Evolutionary conservation across 202 grass and related monocot species (phyloP), one percentile per base, ranked within the genome.

Genomic region (Zoysia matrella): DNA sequence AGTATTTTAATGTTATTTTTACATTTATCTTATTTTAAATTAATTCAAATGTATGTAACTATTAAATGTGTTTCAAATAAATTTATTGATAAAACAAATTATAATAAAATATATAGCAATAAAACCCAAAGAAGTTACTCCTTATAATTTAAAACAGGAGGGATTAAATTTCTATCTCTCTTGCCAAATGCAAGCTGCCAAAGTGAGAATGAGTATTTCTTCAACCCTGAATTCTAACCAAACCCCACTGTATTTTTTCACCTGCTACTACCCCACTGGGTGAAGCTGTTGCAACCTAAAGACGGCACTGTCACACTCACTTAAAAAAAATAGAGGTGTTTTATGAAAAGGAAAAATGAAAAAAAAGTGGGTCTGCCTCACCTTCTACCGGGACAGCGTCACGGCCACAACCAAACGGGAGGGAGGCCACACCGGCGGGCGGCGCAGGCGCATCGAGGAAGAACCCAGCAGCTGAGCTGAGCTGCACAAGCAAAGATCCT

Each of bases 401-500:
- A 81, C 30, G 72, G 72, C 45, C 73, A 82, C 82, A 76, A 58
- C 22, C 22, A 41, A 14, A 1, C 54, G 9, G 4, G 52, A 14
- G 52, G 71, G 61, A 14, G 22, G 63, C 51, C 64, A 83, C 70
- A 75, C 76, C 22, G 22, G 22, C 22, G 22, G 22, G 22, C 22
- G 22, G 22, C 22, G 22, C 22, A n/a, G 45, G 7, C 12, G 14
- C 47, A 39, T 30, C 22, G 22, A 30, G 22, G 22, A 30, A 30
- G 22, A 30, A 30, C 22, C 22, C 22, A 30, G 22, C 22, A 30
- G 22, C 22, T 30, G 22, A 30, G 71, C 74, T 78, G 52, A 85
- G 75, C 80, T 67, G 52, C 72, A 10, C 67, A 68, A 54, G 87
- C 82, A 86, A 83, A 89, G 78, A 89, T 82, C 73, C 52, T 83